Base-by-base conservation (phyloP, 345 rosid genomes). In the Populus simonii region DNA sequence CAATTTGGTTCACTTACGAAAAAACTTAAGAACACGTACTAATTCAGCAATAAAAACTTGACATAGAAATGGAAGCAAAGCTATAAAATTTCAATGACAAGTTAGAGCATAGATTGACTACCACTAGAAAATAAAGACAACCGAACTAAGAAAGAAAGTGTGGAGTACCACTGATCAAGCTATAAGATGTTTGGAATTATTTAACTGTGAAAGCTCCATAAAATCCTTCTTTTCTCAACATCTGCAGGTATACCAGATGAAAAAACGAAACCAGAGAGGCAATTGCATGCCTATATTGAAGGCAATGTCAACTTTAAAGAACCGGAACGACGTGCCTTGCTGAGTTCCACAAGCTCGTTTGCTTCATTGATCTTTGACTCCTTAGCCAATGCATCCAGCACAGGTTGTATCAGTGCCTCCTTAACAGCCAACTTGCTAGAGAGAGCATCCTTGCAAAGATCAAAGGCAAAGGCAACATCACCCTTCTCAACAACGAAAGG, bases 341-440 rank as follows among this genome's bases (percentile, higher is more conserved):
- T 90, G 41, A 85, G 80, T 72, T 90, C 71, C 84, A 87, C 90
- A 22, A 94, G 81, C 86, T 87, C 73, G 86, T 71, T 82, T 9
- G 94, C 97, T 73, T 88, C 91, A 70, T 88, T 85, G 38, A 69
- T 61, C 88, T 69, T 91, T 13, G 87, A 86, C 77, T 74, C 84
- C 76, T 84, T 74, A 65, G 86, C 83, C 88, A 91, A 83, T 43
- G 68, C 72, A 74, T 87, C 90, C 12, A 91, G 87, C 73, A 89
- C 94, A 1, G 57, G 84, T 84, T 90, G 92, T 76, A 86, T 76
- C 74, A 87, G 15, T 33, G 81, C 79, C 41, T 68, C 83, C 62
- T 81, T 82, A 53, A 90, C 81, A 55, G 76, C 70, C 45, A 76
- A 72, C 73, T 79, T 72, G 57, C 73, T 53, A 12, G 33, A 15